A percentile compares a stretch with the other conserved stretches of the same genome.
These are phyloP conservation scores for Spergularia marina DNA, from an alignment of 148 eudicot species.

Conservation along the genomic window DNA sequence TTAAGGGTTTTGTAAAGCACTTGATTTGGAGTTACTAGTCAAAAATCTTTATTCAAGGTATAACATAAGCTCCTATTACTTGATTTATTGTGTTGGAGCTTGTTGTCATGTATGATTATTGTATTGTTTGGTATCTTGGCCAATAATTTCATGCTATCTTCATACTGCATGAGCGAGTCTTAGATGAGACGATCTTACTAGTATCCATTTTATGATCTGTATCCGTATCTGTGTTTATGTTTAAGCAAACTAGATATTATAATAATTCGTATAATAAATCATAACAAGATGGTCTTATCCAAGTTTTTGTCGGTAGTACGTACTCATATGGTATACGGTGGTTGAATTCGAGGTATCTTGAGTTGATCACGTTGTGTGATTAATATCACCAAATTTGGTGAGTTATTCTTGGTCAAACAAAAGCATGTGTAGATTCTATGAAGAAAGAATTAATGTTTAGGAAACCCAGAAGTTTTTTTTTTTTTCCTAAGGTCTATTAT, in stretches of 20 bases:
- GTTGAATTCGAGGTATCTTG: background rate
- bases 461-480: background rate
- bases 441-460: background rate
- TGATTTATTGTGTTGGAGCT: no score
- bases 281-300: background rate
- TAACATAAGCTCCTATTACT: no score
- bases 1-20: background rate
- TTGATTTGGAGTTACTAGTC: no score
- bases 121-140: no score
- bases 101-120: no score
- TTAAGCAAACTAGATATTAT: no score
- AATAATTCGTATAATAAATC: background rate
- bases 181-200: no score
- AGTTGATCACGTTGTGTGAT: background rate
- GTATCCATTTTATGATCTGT: no score
- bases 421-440: background rate
- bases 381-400: background rate
- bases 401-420: constrained; percentile 1
- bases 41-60: no score
- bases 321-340: background rate
- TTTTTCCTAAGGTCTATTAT: no score
- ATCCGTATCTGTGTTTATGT: background rate
- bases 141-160: no score
- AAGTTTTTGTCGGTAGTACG: background rate
- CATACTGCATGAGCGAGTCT: no score